Evolutionary conservation across 2,329 filamentous ascomycete genomes (phyloP).

Genomic region (Colletotrichum liaoningense): DNA sequence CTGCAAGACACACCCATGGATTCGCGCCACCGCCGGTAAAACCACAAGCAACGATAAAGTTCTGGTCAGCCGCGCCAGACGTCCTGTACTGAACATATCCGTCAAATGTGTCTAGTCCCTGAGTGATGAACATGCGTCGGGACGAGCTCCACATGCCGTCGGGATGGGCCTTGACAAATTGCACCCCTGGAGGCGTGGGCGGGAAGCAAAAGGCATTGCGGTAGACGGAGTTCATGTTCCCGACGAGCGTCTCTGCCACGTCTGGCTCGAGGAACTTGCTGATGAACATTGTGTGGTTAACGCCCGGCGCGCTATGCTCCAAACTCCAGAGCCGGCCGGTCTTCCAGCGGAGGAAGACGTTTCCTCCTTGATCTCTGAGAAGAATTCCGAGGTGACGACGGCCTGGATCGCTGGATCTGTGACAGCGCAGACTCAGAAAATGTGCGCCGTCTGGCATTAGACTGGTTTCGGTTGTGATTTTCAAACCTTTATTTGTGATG

Average conservation of each 20-base stretch:
- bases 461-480: background rate
- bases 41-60: background rate
- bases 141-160: background rate
- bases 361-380: background rate
- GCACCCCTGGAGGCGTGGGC: background rate
- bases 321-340: background rate
- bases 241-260: background rate
- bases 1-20: background rate
- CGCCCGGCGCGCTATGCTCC: background rate
- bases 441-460: background rate
- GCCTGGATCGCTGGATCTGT: background rate
- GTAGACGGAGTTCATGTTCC: background rate
- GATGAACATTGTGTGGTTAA: background rate
- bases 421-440: background rate
- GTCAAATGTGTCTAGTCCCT: background rate
- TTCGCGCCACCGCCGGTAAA: background rate
- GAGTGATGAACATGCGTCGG: background rate
- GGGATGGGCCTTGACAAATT: background rate
- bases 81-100: background rate
- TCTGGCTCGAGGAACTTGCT: background rate
- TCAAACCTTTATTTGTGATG: conserved; percentile 5
- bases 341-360: background rate
- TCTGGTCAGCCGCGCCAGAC: background rate
- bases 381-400: background rate
- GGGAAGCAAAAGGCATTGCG: background rate